Evolutionary conservation across 106 monocot genomes (phyloP).

Genomic region (Allium cepa): DNA sequence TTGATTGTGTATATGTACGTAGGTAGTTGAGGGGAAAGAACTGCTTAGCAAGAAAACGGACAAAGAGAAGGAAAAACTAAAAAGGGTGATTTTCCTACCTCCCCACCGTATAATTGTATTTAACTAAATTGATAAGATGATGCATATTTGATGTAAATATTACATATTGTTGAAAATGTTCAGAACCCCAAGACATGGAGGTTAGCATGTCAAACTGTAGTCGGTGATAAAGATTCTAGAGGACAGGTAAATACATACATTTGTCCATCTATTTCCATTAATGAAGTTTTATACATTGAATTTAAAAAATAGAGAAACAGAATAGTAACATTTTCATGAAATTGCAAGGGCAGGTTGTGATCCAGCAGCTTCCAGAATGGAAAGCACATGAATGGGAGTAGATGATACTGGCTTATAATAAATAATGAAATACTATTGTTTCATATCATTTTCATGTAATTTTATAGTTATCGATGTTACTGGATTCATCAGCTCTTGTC

Average conservation of each 20-base stretch:
- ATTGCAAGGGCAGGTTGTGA: constrained; percentile 48
- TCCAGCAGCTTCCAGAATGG: constrained; percentile 90
- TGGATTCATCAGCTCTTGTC: too few species aligned
- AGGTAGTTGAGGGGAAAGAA: constrained; percentile 80
- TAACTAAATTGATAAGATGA: background rate
- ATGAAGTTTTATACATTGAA: background rate
- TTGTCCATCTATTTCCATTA: background rate
- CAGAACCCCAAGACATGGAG: constrained; percentile 94
- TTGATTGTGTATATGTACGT: background rate
- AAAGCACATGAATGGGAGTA: constrained; percentile 68
- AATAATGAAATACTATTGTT: too few species aligned
- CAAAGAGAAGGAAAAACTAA: constrained; percentile 71
- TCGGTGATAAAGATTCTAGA: constrained; percentile 64
- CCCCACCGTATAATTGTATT: background rate
- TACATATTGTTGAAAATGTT: background rate
- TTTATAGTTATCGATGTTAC: too few species aligned
- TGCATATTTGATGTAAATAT: background rate
- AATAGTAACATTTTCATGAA: background rate
- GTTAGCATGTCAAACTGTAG: constrained; percentile 79
- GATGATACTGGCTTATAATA: background rate
- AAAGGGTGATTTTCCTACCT: constrained; percentile 27
- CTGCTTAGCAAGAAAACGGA: constrained; percentile 55
- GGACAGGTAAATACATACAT: constrained; percentile 34
- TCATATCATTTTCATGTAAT: too few species aligned
- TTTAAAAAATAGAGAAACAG: background rate